These are phyloP conservation scores for Krasilnikovozyma curviuscula DNA, from an alignment of 768 basidiomycete species.

Conservation along the genomic window DNA sequence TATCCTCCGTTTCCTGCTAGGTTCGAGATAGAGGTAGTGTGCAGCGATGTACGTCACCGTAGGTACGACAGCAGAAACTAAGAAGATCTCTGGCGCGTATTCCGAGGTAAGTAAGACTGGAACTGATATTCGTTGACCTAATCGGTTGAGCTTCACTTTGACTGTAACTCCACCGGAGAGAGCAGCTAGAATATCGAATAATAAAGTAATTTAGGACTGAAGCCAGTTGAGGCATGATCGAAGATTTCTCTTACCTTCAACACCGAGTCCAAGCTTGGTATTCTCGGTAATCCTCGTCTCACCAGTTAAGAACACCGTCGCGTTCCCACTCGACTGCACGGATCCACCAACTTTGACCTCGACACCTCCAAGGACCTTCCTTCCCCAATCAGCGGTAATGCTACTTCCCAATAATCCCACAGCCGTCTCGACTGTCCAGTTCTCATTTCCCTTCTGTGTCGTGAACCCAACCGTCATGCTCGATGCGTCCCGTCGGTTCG, in stretches of 20 bases:
- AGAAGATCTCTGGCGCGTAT: slow-evolving; percentile 21
- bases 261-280: slow-evolving; percentile 19
- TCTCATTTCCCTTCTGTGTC: slow-evolving; percentile 17
- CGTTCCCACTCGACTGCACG: slow-evolving; percentile 15
- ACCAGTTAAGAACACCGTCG: slow-evolving; percentile 22
- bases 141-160: slow-evolving; percentile 22
- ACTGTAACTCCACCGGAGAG: slow-evolving; percentile 23
- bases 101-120: slow-evolving; percentile 24
- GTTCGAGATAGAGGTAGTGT: slow-evolving; percentile 26
- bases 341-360: slow-evolving; percentile 21
- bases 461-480: slow-evolving; percentile 22
- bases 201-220: too few relatives aligned
- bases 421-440: slow-evolving; percentile 24
- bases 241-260: slow-evolving; percentile 12
- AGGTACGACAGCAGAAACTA: slow-evolving; percentile 24
- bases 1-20: slow-evolving; percentile 20
- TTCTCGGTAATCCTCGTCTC: slow-evolving; percentile 25
- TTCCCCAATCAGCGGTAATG: slow-evolving; percentile 20
- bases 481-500: slow-evolving; percentile 15
- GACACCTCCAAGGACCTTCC: slow-evolving; percentile 21
- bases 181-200: too few relatives aligned
- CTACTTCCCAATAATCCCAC: slow-evolving; percentile 18
- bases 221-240: too few relatives aligned
- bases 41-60: slow-evolving; percentile 22
- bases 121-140: slow-evolving; percentile 26